Evolutionary conservation across 1,284 basidiomycete genomes (phyloP), one percentile per base, ranked within the genome.

Genomic region (Meripilus lineatus): DNA sequence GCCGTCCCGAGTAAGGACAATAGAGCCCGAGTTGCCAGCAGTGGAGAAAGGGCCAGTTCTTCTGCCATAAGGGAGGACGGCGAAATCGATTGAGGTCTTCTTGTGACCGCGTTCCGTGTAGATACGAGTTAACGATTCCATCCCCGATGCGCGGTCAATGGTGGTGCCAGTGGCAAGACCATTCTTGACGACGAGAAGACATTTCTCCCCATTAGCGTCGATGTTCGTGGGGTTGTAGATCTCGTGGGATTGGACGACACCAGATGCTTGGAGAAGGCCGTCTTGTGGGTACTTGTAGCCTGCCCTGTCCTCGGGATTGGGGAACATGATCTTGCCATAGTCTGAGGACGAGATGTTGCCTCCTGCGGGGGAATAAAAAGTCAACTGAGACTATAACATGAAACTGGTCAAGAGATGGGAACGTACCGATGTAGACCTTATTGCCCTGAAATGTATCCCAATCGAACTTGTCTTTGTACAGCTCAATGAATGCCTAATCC

Each of bases 171-270:
- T 53, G 32, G 33, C 45, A 25, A 45, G 49, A 20, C 59, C 58
- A 38, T 53, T 43, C 46, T 60, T 60, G 17, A 40, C 34, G 28
- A 61, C 59, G n/a, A 57, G 47, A 33, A 54, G 33, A 41, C 56
- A 60, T 43, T 39, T 58, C 44, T 63, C 25, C 48, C 63, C 61
- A 38, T 69, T 47, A 21, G 41, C 54, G 53, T 71, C 64, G 37
- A 58, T 46, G 25, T 52, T 46, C 34, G 39, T 32, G 5, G 64
- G 61, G 25, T 52, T 33, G 52, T 46, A 53, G 4, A 66, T 43
- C 40, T 62, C 54, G 20, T 21, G 38, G 2, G 46, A 45, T 39
- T 20, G 34, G 17, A 61, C 42, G 44, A 57, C 3, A 48, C 38
- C 56, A 10, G 20, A 23, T 20, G 49, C 40, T 42, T 55, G 61